Evolutionary conservation across 2,329 filamentous ascomycete genomes (phyloP).

Genomic region (Fusarium heterosporum): DNA sequence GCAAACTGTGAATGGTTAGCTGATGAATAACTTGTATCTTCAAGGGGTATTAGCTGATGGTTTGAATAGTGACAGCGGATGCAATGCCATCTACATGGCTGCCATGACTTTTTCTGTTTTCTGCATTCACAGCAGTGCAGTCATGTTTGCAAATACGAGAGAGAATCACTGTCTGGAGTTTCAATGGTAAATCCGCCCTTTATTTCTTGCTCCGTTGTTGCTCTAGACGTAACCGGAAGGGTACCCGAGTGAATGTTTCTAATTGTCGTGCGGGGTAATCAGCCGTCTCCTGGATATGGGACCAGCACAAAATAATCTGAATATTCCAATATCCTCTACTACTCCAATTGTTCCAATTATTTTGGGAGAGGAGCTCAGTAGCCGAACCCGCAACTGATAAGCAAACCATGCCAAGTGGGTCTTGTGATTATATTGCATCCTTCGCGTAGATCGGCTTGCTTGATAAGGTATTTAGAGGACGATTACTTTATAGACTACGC

Average conservation of each 20-base stretch:
- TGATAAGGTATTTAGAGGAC: background rate
- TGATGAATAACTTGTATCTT: background rate
- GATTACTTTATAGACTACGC: background rate
- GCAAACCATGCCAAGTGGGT: background rate
- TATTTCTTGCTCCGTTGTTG: no score
- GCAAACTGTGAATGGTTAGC: slow-evolving; percentile 21
- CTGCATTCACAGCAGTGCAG: no score
- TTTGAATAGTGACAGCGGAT: background rate
- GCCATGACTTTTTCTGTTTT: slow-evolving; percentile 16
- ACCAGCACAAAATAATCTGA: no score
- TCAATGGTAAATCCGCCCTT: no score
- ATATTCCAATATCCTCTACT: no score
- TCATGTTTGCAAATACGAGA: no score
- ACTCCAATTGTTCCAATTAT: background rate
- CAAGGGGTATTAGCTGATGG: background rate
- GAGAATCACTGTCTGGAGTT: no score
- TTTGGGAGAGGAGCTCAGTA: background rate
- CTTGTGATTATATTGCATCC: background rate
- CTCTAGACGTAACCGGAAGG: no score
- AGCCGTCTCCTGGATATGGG: no score
- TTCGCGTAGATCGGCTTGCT: background rate
- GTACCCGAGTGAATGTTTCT: no score
- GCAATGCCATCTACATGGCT: background rate
- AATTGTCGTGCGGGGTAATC: no score
- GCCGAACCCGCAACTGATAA: background rate